phyloP scores from a whole-genome alignment of 2,329 filamentous ascomycete genomes.

The Aspergillus neoniger region DNA sequence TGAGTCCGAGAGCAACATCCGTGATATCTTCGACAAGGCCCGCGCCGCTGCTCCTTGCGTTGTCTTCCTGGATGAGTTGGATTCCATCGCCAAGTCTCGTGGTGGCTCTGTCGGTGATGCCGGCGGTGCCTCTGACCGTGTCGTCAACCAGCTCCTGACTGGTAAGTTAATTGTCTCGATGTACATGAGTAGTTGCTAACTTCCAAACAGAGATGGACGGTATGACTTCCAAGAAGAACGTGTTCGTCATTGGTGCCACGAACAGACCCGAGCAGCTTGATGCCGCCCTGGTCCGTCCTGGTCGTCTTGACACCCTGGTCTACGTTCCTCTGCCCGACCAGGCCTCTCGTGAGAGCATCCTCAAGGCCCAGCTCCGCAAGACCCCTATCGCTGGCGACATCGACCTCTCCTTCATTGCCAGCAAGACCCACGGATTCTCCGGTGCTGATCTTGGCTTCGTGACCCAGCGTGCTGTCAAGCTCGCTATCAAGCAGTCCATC shows the following conservation, averaged over 20 bases:
- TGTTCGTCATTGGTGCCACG: slow-evolving; percentile 98
- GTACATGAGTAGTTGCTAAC: slow-evolving; percentile 44
- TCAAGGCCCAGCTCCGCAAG: slow-evolving; percentile 96
- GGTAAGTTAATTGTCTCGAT: slow-evolving; percentile 58
- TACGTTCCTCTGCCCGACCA: slow-evolving; percentile 97
- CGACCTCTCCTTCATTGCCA: slow-evolving; percentile 86
- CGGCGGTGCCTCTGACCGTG: slow-evolving; percentile 97
- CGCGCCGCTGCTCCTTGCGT: slow-evolving; percentile 96
- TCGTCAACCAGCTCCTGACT: slow-evolving; percentile 98
- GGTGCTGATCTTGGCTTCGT: slow-evolving; percentile 99
- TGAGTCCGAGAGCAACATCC: slow-evolving; percentile 99
- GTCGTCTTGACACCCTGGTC: slow-evolving; percentile 97
- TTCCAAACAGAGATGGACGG: slow-evolving; percentile 82
- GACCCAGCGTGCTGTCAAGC: slow-evolving; percentile 97
- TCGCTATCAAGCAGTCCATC: slow-evolving; percentile 98
- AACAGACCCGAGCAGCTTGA: slow-evolving; percentile 99
- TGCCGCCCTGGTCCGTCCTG: slow-evolving; percentile 94
- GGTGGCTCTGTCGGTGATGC: slow-evolving; percentile 95
- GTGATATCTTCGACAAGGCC: slow-evolving; percentile 99
- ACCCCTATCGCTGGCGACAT: slow-evolving; percentile 87
- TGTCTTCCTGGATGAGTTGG: slow-evolving; percentile 97
- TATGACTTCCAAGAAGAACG: slow-evolving; percentile 99
- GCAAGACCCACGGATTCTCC: slow-evolving; percentile 97
- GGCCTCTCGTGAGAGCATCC: slow-evolving; percentile 81
- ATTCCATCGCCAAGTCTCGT: slow-evolving; percentile 99